A percentile compares a stretch with the other conserved stretches of the same genome.
Conservation (phyloP, 768 basidiomycete species). For the Suillus spraguei region DNA sequence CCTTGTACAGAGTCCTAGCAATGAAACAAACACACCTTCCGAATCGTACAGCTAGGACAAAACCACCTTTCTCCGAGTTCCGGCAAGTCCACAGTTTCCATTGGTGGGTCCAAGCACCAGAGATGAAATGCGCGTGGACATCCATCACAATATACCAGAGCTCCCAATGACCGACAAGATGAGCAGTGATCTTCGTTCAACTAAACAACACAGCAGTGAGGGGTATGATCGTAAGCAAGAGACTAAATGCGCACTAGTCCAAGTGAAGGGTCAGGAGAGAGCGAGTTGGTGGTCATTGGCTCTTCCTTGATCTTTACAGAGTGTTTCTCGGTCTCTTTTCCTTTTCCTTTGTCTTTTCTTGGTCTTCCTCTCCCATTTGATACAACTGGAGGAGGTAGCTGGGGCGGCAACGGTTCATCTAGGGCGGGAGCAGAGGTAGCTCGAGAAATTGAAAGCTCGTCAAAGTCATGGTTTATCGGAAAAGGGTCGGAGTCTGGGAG, state of each 20-base stretch:
- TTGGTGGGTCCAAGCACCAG: slow-evolving; percentile 94
- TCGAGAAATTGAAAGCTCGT: slow-evolving; percentile 60
- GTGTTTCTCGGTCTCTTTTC: slow-evolving; percentile 40
- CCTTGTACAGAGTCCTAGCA: background rate
- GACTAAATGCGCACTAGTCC: slow-evolving; percentile 37
- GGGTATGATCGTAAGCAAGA: slow-evolving; percentile 9
- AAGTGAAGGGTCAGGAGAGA: slow-evolving; percentile 38
- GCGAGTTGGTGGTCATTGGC: slow-evolving; percentile 35
- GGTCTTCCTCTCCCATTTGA: slow-evolving; percentile 30
- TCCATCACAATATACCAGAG: slow-evolving; percentile 95
- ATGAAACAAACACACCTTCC: slow-evolving; percentile 51
- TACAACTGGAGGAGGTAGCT: background rate
- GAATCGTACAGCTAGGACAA: slow-evolving; percentile 70
- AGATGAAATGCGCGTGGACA: slow-evolving; percentile 97
- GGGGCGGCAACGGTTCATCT: slow-evolving; percentile 27
- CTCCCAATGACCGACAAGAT: slow-evolving; percentile 78
- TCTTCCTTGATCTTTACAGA: slow-evolving; percentile 49
- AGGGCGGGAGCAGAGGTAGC: slow-evolving; percentile 52
- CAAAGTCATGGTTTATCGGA: slow-evolving; percentile 57
- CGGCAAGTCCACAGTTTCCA: slow-evolving; percentile 85
- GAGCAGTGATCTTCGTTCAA: slow-evolving; percentile 86
- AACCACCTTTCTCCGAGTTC: slow-evolving; percentile 74
- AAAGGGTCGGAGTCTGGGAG: slow-evolving; percentile 55
- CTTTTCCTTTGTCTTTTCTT: slow-evolving; percentile 51
- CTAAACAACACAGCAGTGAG: slow-evolving; percentile 32